These are phyloP conservation scores for Prunus persica DNA, from an alignment of 306 rosid species.

Conservation along the genomic window DNA sequence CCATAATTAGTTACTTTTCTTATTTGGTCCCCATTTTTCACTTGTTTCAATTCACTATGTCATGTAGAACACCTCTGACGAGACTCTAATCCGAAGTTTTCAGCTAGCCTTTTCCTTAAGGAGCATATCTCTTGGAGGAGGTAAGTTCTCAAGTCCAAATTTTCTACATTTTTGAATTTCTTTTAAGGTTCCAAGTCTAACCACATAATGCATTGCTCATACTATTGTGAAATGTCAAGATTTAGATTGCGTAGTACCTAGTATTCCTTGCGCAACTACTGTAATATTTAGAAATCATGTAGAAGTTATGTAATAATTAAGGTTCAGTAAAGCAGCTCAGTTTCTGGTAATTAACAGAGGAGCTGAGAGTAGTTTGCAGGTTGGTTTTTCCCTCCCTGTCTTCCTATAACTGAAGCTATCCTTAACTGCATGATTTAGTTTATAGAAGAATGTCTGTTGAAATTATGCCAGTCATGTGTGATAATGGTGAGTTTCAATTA, in stretches of 20 bases:
- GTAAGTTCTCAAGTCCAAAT: conserved; percentile 36
- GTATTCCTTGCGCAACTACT: not conserved
- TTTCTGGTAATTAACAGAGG: not conserved
- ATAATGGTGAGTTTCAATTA: not conserved
- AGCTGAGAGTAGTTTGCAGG: not conserved
- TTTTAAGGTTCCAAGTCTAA: not conserved
- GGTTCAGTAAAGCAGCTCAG: not conserved
- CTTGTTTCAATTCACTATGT: not conserved
- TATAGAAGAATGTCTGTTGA: not conserved
- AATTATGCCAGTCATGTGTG: not conserved
- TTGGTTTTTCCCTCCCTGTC: not conserved
- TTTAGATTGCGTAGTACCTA: not conserved
- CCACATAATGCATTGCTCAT: not conserved
- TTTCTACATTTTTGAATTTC: not conserved
- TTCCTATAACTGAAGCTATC: not conserved
- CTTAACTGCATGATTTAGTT: not conserved
- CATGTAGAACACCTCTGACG: conserved; percentile 56
- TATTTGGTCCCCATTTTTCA: not conserved
- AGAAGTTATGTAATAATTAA: not conserved
- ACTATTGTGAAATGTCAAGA: not conserved
- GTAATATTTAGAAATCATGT: not conserved
- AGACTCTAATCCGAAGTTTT: conserved; percentile 66
- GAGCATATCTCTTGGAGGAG: conserved; percentile 62
- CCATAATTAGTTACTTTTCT: not conserved
- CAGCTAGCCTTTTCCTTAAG: conserved; percentile 82